Base-by-base conservation (phyloP, 2,329 filamentous ascomycete genomes). In the Aspergillus clavatus region DNA sequence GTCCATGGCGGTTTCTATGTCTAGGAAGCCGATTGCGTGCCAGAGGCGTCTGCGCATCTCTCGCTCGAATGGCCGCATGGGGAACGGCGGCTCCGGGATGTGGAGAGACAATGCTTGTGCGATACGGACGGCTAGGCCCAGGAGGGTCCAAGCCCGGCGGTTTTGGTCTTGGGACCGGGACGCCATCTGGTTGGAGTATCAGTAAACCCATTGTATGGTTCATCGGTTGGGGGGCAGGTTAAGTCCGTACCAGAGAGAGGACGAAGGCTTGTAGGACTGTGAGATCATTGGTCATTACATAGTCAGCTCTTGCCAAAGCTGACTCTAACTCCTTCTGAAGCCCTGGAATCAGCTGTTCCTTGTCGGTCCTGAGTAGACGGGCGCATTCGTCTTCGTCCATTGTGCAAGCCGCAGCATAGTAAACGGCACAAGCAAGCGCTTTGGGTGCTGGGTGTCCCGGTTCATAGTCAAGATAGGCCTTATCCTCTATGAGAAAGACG, bases 61-160 rank as follows among this genome's bases (percentile, higher is more conserved):
- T 16, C 52, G 50, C 18, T 66, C 63, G 12, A 65, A 63, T 0
- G 60, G 56, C 1, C 35, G 47, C 3, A 66, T 51, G 0, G 51
- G 46, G 22, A 66, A 66, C 14, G 61, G 58, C 2, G 63, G 58
- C 7, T 60, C 49, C 4, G 53, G 33, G 14, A 59, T 19, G 43
- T 66, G 56, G 5, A 66, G 61, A 5, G 48, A 66, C 12, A 62
- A 48, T 11, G 61, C 59, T 48, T 66, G 63, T 2, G 50, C 62
- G 26, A 63, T 56, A 31, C 60, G 59, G 2, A 66, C 46, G 3
- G 60, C 63, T 52, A 66, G 57, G 40, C 55, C 55, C 12, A 62
- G 38, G 60, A 66, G 61, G 3, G 62, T 66, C 62, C 63, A 66
- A 5, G 60, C 56, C n/a, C 60, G 54, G 28, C 62, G 56, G 27